Conservation (phyloP, 768 basidiomycete genomes). For the Asterophora parasitica region DNA sequence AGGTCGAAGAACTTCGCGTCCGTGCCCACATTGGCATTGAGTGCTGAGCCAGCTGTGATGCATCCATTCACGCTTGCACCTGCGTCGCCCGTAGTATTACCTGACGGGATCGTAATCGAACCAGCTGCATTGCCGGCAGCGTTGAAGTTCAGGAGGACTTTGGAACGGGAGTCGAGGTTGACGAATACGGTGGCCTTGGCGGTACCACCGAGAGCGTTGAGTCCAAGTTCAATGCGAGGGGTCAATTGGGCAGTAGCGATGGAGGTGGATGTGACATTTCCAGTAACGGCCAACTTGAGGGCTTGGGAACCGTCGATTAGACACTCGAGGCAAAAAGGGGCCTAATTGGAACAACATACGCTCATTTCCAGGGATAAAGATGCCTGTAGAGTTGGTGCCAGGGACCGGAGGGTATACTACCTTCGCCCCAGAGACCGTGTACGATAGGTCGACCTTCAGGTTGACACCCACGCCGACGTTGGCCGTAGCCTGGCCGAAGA, state of each 20-base stretch:
- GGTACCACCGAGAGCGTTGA: constrained; percentile 25
- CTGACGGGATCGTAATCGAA: neutral
- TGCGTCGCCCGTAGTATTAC: neutral
- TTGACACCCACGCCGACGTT: too few species aligned
- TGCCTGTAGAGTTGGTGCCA: neutral
- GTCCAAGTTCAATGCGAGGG: constrained; percentile 30
- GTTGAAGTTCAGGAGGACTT: neutral
- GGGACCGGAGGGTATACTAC: neutral
- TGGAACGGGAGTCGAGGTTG: constrained; percentile 19
- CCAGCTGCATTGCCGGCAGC: neutral
- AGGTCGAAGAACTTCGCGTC: too few species aligned
- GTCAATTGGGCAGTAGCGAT: constrained; percentile 32
- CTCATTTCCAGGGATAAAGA: neutral
- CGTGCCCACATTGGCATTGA: too few species aligned
- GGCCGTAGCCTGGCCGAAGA: too few species aligned
- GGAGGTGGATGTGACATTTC: constrained; percentile 23
- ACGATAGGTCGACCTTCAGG: too few species aligned
- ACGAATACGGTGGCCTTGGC: constrained; percentile 28
- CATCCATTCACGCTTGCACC: too few species aligned
- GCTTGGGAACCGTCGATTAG: constrained; percentile 13
- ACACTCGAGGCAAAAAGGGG: neutral
- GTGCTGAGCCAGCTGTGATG: too few species aligned
- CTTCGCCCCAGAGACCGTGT: too few species aligned
- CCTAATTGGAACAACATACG: neutral
- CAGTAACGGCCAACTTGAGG: constrained; percentile 29